These are phyloP conservation scores for Colletotrichum tropicicola DNA, from an alignment of 2,329 filamentous ascomycete genomes.

Conservation along the genomic window DNA sequence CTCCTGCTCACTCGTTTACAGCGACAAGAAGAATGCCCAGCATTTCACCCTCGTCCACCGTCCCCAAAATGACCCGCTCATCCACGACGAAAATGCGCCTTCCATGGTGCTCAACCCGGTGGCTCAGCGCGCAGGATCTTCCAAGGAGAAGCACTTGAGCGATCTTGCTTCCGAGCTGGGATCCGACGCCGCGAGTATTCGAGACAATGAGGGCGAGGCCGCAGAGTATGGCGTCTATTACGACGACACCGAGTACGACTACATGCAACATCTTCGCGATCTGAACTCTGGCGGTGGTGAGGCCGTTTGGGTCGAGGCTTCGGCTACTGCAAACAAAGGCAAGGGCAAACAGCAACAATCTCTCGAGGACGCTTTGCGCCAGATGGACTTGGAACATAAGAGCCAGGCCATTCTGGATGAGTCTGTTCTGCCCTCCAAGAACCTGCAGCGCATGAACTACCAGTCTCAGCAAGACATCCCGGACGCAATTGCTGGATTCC, in stretches of 20 bases:
- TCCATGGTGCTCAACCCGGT: constrained; percentile 88
- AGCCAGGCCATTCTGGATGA: constrained; percentile 72
- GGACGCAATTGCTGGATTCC: constrained; percentile 90
- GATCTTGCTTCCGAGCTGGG: constrained; percentile 84
- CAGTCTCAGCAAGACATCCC: constrained; percentile 94
- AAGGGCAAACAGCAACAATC: constrained; percentile 81
- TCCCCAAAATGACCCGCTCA: constrained; percentile 95
- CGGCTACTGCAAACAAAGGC: constrained; percentile 64
- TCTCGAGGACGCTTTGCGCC: constrained; percentile 82
- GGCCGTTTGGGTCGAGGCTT: constrained; percentile 84
- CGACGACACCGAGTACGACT: constrained; percentile 96
- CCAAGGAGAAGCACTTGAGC: constrained; percentile 71
- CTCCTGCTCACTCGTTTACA: constrained; percentile 39
- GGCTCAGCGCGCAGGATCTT: constrained; percentile 46
- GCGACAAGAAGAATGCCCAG: constrained; percentile 88
- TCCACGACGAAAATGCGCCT: constrained; percentile 89
- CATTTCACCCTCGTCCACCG: constrained; percentile 96
- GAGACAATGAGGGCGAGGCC: constrained; percentile 94
- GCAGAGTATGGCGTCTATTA: constrained; percentile 93
- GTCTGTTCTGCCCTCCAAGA: constrained; percentile 82
- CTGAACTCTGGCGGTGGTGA: constrained; percentile 79
- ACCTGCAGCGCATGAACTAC: constrained; percentile 80
- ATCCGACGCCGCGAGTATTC: constrained; percentile 69
- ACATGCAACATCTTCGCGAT: constrained; percentile 98
- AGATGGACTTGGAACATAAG: constrained; percentile 64